Base-by-base conservation (phyloP, 257 asterid species). In the Ehretia macrophylla region DNA sequence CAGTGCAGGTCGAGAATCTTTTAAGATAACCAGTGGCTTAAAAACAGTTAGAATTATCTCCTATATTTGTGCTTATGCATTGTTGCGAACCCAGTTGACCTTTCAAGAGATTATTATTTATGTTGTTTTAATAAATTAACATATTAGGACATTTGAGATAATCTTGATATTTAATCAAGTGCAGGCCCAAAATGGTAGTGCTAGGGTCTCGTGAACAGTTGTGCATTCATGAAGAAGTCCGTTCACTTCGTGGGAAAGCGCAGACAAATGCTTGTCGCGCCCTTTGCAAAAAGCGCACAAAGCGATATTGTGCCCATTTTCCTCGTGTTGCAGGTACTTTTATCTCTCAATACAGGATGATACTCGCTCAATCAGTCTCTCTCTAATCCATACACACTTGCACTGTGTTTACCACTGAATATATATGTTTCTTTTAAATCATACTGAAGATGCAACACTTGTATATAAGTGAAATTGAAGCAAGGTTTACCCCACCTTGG, bases 201-300 rank as follows among this genome's bases (percentile, higher is more conserved):
- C 76, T 92, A 70, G 99, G 99, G 75, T 92, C 99, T 68, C 86
- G 97, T 67, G 99, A 92, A 74, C 99, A 92, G 66, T 68, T 92
- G 71, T 92, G 99, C 84, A 92, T 92, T 74, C 97, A 88, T 70
- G 97, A 92, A 19, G 70, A 88, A 62, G 95, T 92, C 51, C 77
- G 94, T 64, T 58, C 69, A 67, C 96, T 92, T 50, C 96, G 75
- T 39, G 99, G 99, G 74, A 92, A 77, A 85, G 81, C 84, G 50
- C 99, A 92, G 70, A 92, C 95, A 73, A 84, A 84, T 80, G 95
- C 97, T 62, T 88, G 99, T 79, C 96, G 74, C n/a, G 80, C 85
- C 57, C 80, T 92, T 20, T 80, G 95, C 71, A 92, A 80, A 75
- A 92, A 80, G 59, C 82, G 79, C 55, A 72, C 75, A 55, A 92